Conservation (phyloP, 2,329 filamentous ascomycete species). For the Neonectria faginata region DNA sequence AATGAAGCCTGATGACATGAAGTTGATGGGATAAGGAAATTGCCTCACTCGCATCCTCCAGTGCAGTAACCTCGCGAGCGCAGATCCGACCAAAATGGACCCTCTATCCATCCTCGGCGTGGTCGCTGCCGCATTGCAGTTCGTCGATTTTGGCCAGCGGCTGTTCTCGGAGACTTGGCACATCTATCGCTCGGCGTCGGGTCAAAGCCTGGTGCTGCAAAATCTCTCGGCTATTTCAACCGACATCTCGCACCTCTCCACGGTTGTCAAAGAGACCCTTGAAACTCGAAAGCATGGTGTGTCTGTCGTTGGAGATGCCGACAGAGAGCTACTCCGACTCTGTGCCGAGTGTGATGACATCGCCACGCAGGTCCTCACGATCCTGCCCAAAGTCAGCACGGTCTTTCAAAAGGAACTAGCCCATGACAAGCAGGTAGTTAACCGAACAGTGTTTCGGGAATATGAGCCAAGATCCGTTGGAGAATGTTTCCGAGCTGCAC, state of each 20-base stretch:
- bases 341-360: no score
- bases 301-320: not conserved
- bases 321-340: not conserved
- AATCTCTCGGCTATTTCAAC: constrained; percentile 8
- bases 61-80: no score
- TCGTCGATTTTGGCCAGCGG: not conserved
- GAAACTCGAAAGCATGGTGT: not conserved
- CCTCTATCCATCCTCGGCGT: constrained; percentile 1
- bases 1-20: no score
- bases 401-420: not conserved
- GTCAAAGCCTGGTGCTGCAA: not conserved
- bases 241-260: constrained; percentile 7
- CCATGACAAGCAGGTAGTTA: not conserved
- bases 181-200: constrained; percentile 20
- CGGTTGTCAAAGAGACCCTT: not conserved
- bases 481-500: constrained; percentile 4
- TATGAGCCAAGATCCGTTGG: not conserved
- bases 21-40: no score
- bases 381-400: not conserved
- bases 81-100: not conserved
- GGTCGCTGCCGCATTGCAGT: not conserved
- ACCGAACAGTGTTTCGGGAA: not conserved
- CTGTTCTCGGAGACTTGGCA: constrained; percentile 15
- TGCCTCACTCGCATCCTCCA: no score
- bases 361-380: not conserved